These are phyloP conservation scores for Rhododendron griersonianum DNA, from an alignment of 148 eudicot species.

Conservation along the genomic window DNA sequence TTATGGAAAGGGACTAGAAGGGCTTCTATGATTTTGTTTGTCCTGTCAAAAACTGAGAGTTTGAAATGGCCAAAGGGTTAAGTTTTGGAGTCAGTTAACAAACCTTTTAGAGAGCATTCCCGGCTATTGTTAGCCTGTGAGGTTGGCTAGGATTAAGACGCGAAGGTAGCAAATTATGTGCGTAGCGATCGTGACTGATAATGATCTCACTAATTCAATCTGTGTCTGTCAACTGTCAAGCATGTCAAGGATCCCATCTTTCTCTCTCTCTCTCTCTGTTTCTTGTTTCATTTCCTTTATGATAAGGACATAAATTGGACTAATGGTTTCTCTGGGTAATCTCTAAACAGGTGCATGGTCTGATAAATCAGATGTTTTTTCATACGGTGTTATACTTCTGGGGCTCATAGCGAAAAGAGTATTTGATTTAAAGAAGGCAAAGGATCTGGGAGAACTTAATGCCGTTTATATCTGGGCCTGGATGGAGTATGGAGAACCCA, in stretches of 20 bases:
- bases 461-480: not conserved
- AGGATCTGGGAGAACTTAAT: not conserved
- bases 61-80: no score
- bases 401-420: not conserved
- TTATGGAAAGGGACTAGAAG: no score
- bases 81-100: not conserved
- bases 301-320: not conserved
- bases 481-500: not conserved
- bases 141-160: not conserved
- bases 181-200: not conserved
- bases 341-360: not conserved
- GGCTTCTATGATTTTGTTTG: no score
- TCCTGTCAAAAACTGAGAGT: no score
- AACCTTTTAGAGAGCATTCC: not conserved
- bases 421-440: not conserved
- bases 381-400: not conserved
- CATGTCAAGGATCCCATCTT: not conserved
- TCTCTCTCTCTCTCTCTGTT: not conserved
- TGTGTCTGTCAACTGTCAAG: no score
- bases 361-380: not conserved
- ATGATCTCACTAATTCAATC: no score
- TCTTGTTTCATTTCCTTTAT: not conserved
- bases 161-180: not conserved
- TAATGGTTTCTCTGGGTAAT: not conserved
- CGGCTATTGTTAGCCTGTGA: no score